A percentile compares a stretch with the other conserved stretches of the same genome.
phyloP scores from a whole-genome alignment of 108 stramenopile species.

The Epithemia pelagica region DNA sequence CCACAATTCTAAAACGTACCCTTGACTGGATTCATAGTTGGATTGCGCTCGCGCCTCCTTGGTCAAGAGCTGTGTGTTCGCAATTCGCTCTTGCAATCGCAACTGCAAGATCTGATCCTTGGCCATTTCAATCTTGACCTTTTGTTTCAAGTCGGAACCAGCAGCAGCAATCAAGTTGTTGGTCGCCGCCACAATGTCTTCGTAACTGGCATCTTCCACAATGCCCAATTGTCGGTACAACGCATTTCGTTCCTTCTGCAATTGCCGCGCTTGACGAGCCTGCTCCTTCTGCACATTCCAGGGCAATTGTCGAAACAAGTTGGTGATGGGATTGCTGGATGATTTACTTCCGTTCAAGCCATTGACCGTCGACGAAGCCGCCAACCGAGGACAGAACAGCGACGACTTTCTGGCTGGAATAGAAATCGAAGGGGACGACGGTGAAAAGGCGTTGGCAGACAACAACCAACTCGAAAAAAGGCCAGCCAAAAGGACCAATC shows the following conservation, averaged over 20 bases:
- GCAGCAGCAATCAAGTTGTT: constrained; percentile 42
- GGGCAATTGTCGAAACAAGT: constrained; percentile 67
- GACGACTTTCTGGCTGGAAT: not conserved
- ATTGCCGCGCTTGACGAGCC: constrained; percentile 38
- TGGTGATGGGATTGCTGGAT: constrained; percentile 32
- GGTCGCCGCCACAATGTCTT: constrained; percentile 69
- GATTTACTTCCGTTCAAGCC: no score
- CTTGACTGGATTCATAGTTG: constrained; percentile 25
- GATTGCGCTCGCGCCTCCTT: constrained; percentile 53
- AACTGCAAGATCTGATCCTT: constrained; percentile 83
- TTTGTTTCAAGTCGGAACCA: constrained; percentile 57
- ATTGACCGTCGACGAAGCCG: no score
- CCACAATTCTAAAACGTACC: no score
- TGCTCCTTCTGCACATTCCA: constrained; percentile 64
- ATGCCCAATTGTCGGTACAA: constrained; percentile 78
- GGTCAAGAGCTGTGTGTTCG: constrained; percentile 38
- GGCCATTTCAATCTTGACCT: constrained; percentile 66
- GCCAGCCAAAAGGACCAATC: not conserved
- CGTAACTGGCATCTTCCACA: constrained; percentile 76
- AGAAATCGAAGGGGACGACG: no score
- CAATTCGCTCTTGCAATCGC: constrained; percentile 67
- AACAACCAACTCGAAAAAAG: no score
- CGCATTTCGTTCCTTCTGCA: constrained; percentile 48
- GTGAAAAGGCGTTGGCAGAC: no score
- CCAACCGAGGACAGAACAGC: not conserved